A percentile compares a stretch with the other conserved stretches of the same genome.
phyloP scores from a whole-genome alignment of 2,329 filamentous ascomycete species.

The Juglanconis oblonga region DNA sequence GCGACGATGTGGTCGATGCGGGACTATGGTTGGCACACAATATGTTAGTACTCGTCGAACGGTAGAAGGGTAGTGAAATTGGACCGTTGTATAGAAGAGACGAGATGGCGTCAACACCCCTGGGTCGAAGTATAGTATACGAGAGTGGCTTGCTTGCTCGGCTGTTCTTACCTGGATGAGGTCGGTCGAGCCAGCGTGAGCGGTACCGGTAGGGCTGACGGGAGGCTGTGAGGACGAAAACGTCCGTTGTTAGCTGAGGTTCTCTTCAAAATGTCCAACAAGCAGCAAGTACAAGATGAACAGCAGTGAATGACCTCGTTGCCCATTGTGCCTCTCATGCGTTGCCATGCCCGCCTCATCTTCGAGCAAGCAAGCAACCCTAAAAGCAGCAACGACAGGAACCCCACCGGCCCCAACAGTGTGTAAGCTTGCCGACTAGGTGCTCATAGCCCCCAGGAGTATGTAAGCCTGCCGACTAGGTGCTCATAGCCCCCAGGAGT shows the following conservation, averaged over 20 bases:
- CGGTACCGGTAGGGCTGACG: constrained; percentile 8
- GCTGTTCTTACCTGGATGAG: constrained; percentile 9
- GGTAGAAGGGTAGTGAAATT: no score
- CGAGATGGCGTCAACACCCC: neutral
- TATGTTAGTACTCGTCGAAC: neutral
- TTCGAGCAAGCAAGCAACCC: neutral
- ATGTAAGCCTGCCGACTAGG: no score
- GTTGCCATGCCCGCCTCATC: no score
- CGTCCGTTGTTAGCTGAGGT: constrained; percentile 5
- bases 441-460: no score
- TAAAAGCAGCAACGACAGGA: neutral
- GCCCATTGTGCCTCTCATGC: no score
- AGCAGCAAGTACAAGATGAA: neutral
- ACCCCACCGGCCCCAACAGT: no score
- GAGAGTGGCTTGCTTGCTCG: neutral
- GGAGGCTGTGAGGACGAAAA: constrained; percentile 8
- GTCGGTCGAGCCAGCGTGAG: constrained; percentile 1
- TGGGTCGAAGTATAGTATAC: constrained; percentile 12
- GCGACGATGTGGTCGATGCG: constrained; percentile 37
- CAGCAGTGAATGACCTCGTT: neutral
- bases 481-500: no score
- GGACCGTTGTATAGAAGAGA: neutral
- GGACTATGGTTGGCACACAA: constrained; percentile 22
- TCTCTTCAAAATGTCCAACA: neutral
- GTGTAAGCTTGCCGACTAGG: no score